These are phyloP conservation scores for Dryadomyces quercivorus DNA, from an alignment of 2,329 filamentous ascomycete species.

Conservation along the genomic window DNA sequence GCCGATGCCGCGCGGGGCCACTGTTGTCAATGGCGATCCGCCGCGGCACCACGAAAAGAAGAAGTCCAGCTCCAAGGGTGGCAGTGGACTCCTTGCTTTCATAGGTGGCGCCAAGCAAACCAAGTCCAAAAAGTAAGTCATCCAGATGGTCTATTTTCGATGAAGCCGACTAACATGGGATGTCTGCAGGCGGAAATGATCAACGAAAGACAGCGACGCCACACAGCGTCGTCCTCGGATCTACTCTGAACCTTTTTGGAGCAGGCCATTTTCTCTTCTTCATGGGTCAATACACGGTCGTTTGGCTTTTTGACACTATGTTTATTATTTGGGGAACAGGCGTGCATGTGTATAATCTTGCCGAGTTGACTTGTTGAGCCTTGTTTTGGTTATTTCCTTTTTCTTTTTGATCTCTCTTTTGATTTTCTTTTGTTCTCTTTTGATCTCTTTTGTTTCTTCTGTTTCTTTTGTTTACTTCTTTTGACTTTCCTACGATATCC, in stretches of 20 bases:
- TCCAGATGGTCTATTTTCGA: neutral
- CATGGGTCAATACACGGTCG: neutral
- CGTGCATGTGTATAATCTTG: neutral
- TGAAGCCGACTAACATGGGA: neutral
- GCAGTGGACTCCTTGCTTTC: conserved; percentile 5
- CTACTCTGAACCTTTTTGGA: no score
- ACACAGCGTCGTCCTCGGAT: no score
- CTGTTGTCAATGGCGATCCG: conserved; percentile 9
- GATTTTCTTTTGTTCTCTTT: neutral
- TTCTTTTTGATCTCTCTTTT: neutral
- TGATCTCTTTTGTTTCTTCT: neutral
- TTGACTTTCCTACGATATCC: neutral
- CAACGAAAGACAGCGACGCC: neutral
- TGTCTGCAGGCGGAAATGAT: neutral
- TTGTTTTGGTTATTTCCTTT: neutral
- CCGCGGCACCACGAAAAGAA: conserved; percentile 7
- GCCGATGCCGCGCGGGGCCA: neutral
- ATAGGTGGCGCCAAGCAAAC: conserved; percentile 8
- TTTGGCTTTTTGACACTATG: neutral
- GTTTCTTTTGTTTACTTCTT: neutral
- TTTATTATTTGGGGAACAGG: neutral
- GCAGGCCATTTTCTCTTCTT: no score
- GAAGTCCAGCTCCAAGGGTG: conserved; percentile 5
- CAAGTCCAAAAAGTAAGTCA: conserved; percentile 13
- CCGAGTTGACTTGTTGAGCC: neutral